These are phyloP conservation scores for Scalesia atractyloides DNA, from an alignment of 129 eudicot genomes.

Conservation along the genomic window DNA sequence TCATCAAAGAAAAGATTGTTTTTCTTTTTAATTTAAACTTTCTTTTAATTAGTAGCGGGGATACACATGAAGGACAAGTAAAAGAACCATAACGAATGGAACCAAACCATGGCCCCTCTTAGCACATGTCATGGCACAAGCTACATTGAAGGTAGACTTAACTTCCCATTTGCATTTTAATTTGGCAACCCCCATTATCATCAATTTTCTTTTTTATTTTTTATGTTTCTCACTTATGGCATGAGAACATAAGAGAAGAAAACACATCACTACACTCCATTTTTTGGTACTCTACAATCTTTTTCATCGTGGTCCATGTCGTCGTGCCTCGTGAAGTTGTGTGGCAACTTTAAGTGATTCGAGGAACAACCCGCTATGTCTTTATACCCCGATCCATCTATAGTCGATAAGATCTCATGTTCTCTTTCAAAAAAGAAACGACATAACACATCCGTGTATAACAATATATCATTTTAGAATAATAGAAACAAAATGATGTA, in stretches of 20 bases:
- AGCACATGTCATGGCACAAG: slow-evolving; percentile 37
- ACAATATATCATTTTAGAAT: not conserved
- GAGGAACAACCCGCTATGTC: slow-evolving; percentile 1
- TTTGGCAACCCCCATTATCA: slow-evolving; percentile 20
- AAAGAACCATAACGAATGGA: slow-evolving; percentile 34
- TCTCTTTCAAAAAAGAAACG: not conserved
- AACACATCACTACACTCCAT: slow-evolving; percentile 3
- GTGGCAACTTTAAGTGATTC: not conserved
- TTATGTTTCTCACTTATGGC: not conserved
- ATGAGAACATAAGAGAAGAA: not conserved
- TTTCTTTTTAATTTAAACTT: not conserved
- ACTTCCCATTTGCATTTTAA: slow-evolving; percentile 28
- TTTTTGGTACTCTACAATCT: slow-evolving; percentile 5
- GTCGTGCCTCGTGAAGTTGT: slow-evolving; percentile 24
- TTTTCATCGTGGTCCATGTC: slow-evolving; percentile 24
- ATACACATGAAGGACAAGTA: slow-evolving; percentile 26
- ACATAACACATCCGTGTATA: not conserved
- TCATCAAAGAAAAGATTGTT: not conserved
- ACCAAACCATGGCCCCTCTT: slow-evolving; percentile 38
- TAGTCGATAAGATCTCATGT: not conserved
- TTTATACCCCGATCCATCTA: not conserved
- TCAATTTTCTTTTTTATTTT: not conserved
- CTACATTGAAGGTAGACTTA: slow-evolving; percentile 34
- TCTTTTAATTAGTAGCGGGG: not conserved
- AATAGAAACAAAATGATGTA: not conserved